These are phyloP conservation scores for Chrysoporthe puriensis DNA, from an alignment of 2,329 filamentous ascomycete species.

Conservation along the genomic window DNA sequence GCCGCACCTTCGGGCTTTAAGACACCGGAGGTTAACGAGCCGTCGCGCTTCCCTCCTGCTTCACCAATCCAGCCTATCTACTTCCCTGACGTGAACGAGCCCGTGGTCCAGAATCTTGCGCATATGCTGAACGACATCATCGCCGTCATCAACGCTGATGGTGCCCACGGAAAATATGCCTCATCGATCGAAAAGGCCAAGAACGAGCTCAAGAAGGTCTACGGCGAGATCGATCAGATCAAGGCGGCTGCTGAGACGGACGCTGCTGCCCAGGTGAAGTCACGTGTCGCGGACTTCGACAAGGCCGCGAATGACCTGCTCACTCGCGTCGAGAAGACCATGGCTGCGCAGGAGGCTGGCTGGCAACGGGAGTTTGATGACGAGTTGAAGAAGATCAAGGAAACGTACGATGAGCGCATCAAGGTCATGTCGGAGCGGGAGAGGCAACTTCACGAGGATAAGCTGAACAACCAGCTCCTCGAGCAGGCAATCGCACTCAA, in stretches of 20 bases:
- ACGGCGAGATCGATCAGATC: slow-evolving; percentile 74
- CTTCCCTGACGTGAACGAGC: slow-evolving; percentile 77
- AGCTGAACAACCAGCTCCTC: slow-evolving; percentile 80
- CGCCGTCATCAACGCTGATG: slow-evolving; percentile 86
- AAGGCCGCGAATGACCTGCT: slow-evolving; percentile 86
- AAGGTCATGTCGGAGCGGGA: slow-evolving; percentile 78
- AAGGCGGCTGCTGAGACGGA: slow-evolving; percentile 70
- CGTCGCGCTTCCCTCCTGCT: slow-evolving; percentile 64
- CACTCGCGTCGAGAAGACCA: slow-evolving; percentile 80
- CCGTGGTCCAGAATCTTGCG: slow-evolving; percentile 88
- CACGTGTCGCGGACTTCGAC: slow-evolving; percentile 79
- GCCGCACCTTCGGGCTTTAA: slow-evolving; percentile 47
- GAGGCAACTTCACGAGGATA: slow-evolving; percentile 79
- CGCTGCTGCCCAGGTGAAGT: slow-evolving; percentile 74
- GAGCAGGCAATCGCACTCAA: slow-evolving; percentile 91
- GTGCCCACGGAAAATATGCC: slow-evolving; percentile 75
- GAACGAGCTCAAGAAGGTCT: slow-evolving; percentile 76
- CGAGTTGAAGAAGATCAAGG: slow-evolving; percentile 79
- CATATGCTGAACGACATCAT: slow-evolving; percentile 97
- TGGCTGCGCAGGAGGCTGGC: slow-evolving; percentile 77
- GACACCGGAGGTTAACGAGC: slow-evolving; percentile 67
- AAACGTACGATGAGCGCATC: slow-evolving; percentile 79
- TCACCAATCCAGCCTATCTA: slow-evolving; percentile 77
- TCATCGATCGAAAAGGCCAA: slow-evolving; percentile 84
- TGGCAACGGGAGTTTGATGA: slow-evolving; percentile 87